Conservation (phyloP, 306 rosid species). For the Gastrolobium bilobum region DNA sequence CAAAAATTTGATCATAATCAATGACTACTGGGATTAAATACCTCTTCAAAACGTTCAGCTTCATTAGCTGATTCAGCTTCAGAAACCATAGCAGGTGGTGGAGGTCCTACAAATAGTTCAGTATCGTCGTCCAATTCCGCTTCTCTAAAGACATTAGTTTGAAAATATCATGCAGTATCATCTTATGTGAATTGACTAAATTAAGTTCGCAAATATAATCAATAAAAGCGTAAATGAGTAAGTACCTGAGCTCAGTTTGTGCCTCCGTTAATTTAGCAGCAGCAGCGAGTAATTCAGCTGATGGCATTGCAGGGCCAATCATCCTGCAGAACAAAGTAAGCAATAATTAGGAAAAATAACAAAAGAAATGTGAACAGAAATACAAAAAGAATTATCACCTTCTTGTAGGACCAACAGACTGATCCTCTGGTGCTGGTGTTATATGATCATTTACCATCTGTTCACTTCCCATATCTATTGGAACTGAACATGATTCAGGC, state of each 20-base stretch:
- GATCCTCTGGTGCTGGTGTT: slow-evolving; percentile 53
- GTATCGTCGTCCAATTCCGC: slow-evolving; percentile 78
- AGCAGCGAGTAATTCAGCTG: slow-evolving; percentile 92
- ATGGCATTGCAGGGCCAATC: slow-evolving; percentile 96
- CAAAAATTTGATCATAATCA: neutral
- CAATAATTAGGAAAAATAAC: neutral
- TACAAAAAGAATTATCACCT: slow-evolving; percentile 56
- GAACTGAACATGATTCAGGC: slow-evolving; percentile 55
- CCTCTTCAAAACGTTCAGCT: slow-evolving; percentile 98
- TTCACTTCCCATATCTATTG: slow-evolving; percentile 46
- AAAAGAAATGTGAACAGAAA: slow-evolving; percentile 5
- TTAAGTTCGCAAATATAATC: neutral
- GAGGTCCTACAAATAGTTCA: slow-evolving; percentile 83
- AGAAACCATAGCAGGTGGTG: slow-evolving; percentile 87
- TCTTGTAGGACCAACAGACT: slow-evolving; percentile 68
- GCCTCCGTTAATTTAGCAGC: slow-evolving; percentile 98
- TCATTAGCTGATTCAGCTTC: slow-evolving; percentile 93
- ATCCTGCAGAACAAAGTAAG: slow-evolving; percentile 58
- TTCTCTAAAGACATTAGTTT: slow-evolving; percentile 58
- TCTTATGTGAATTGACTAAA: slow-evolving; percentile 25
- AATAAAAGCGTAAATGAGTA: neutral
- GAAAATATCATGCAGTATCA: slow-evolving; percentile 23
- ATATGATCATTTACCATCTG: slow-evolving; percentile 52
- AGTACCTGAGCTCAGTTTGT: slow-evolving; percentile 79
- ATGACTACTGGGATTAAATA: slow-evolving; percentile 46